Evolutionary conservation across 257 asterid species (phyloP), one percentile per base, ranked within the genome.

Genomic region (Forsythia viridissima): DNA sequence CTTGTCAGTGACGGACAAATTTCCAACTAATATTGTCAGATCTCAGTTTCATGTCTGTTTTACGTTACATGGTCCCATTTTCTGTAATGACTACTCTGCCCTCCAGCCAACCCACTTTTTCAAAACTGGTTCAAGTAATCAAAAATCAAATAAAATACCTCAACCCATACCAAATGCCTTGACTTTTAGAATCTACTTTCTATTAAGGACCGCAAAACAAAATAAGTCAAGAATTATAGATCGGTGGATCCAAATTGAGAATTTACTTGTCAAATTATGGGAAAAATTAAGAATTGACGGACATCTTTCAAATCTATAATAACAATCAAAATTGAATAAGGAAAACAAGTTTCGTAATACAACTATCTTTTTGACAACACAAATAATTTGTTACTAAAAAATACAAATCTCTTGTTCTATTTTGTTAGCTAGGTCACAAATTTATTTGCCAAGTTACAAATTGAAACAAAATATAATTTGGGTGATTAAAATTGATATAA

Each of bases 71-170:
- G 51, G 2, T 21, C 46, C 72, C 9, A 57, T 44, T 1, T 18
- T 30, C 2, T 10, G 21, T 66, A 80, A 72, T 78, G 81, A 80
- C 85, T 72, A n/a, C 51, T 69, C 41, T 85, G 34, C 84, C 84
- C 81, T 76, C 80, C 78, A 10, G 79, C 30, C 4, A 15, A 15
- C 57, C 57, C 0, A 4, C 7, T 13, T 48, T 15, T 48, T 48
- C 57, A 48, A 48, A 12, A 13, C n/a, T 15, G 1, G 51, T 4
- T 13, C 11, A 12, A 18, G 55, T 12, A 48, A 48, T 15, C 57
- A 13, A 48, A 48, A 5, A 48, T 15, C 57, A 4, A 48, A 3
- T 48, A n/a, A 52, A 52, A 6, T 18, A 18, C 8, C 6, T 18
- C 65, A n/a, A 55, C 65, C n/a, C 30, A 5, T 55, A 55, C 10